Evolutionary conservation across 257 asterid species (phyloP), one percentile per base, ranked within the genome.

Genomic region (Nemophila menziesii): DNA sequence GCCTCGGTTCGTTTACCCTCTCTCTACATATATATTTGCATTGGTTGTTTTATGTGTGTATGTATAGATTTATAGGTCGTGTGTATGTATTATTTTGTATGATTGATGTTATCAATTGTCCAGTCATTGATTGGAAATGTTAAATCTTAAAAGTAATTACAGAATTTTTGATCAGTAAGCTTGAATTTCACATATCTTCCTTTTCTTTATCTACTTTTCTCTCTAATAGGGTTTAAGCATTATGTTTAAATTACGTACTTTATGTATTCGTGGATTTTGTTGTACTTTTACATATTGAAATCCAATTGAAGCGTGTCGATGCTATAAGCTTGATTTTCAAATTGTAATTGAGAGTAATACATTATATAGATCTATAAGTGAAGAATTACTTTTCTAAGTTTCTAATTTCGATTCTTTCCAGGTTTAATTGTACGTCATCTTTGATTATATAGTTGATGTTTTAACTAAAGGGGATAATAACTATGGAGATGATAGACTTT

Each of bases 401-500:
- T 27, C 37, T 45, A 27, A 16, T 54, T 42, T 44, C 11, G 40
- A 8, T 15, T 56, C 12, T 40, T 54, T 55, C 42, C 87, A 90
- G 96, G 99, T 61, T 68, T 90, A 96, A 85, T 90, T 12, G 96
- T 16, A 85, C 99, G 2, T 90, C 99, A 18, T 96, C 99, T 16
- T 80, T 85, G 59, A 85, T 90, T 52, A 85, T 90, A 77, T 90
- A 96, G 96, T 2, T 29, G 8, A 7, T 7, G 9, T 7, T 29
- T 29, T 46, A 62, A 33, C 48, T 39, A 44, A 81, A 90, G 96
- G 99, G 40, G 99, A 90, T 61, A 90, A 82, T 56, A 90, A 90
- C 63, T 71, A 66, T 56, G 94, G 90, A 49, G 99, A 90, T 57
- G 99, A 90, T 76, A 74, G 96, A 65, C 93, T 76, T 70, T 77